Evolutionary conservation across 306 rosid genomes (phyloP), one percentile per base, ranked within the genome.

Genomic region (Aeschynomene evenia): DNA sequence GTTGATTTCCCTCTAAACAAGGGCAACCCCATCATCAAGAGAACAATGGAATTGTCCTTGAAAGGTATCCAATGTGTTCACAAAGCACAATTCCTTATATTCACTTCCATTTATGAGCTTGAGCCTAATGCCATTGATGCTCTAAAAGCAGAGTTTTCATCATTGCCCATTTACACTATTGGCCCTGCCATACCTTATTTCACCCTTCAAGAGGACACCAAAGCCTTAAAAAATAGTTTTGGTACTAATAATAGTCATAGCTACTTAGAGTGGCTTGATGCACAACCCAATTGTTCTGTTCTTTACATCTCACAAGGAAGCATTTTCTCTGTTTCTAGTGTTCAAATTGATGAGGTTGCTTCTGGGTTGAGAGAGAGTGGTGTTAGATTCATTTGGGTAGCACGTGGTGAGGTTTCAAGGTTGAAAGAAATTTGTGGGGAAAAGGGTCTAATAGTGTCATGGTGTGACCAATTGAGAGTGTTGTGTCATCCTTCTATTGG

Each of bases 401-500:
- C 66, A 0, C 80, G 83, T 5, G 12, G 40, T 2, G 86, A 84
- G 33, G 40, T 65, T 19, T 28, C 73, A 2, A 45, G 69, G 66
- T 23, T 79, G 54, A 71, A 52, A 7, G 61, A 57, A 1, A 46
- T 71, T 15, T 78, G 68, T 76, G 83, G 85, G 7, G 14, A 71
- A 0, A 43, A 0, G 26, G 85, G 86, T 0, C 22, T 81, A 16
- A 74, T 81, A 4, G 60, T 81, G 69, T 48, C 37, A 20, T 86
- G 88, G 86, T 86, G 86, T 77, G 86, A 86, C 53, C 91, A 86
- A 21, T 33, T 83, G 74, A 71, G 50, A 46, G 88, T 86, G 19
- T 70, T 86, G 28, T 51, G 42, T 1, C 88, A 86, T 20, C 24
- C 49, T 26, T 72, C 78, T 2, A 31, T 83, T 23, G 86, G 83